Base-by-base conservation (phyloP, 305 asterid genomes). In the Withania somnifera region DNA sequence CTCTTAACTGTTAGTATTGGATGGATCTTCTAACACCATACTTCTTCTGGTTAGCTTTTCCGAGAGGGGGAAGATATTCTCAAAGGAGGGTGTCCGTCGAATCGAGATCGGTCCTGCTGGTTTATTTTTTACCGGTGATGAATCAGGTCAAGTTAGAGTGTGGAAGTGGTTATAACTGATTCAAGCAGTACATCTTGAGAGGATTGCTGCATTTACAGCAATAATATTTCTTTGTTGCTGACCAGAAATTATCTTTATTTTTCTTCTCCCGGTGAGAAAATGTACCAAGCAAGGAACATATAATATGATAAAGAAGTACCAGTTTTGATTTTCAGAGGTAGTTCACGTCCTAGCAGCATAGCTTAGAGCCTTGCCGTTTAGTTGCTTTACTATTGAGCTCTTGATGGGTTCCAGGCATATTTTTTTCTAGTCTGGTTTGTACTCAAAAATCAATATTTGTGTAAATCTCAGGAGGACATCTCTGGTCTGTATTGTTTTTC, bases 61-160 rank as follows among this genome's bases (percentile, higher is more conserved):
- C 1, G 97, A 89, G 86, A 93, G 98, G 82, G 99, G 97, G 75
- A 96, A 89, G 90, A 90, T 96, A 61, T 90, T 82, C 64, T 88
- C 97, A 2, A 92, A 92, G 85, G 90, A 90, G 87, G 97, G 92
- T 88, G 88, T 93, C 34, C 97, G 97, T 19, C 77, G 92, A 81
- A 88, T 96, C 76, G 98, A 94, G 84, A 81, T 86, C 34, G 98
- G 98, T 15, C 98, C 98, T 0, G 89, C 92, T 34, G 93, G 98
- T 76, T 88, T 94, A 86, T 96, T 96, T 85, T 96, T 96, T 86
- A 92, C 98, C 0, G 98, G 98, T 4, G 98, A 94, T 38, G 99
- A 97, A 64, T 88, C 94, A 7, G 99, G 99, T 67, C 91, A 87
- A 84, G 92, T 95, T 60, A 86, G 88, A 85, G 99, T 95, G 24